Conservation (phyloP, 495 filamentous ascomycete genomes). For the Lindgomyces ingoldianus region DNA sequence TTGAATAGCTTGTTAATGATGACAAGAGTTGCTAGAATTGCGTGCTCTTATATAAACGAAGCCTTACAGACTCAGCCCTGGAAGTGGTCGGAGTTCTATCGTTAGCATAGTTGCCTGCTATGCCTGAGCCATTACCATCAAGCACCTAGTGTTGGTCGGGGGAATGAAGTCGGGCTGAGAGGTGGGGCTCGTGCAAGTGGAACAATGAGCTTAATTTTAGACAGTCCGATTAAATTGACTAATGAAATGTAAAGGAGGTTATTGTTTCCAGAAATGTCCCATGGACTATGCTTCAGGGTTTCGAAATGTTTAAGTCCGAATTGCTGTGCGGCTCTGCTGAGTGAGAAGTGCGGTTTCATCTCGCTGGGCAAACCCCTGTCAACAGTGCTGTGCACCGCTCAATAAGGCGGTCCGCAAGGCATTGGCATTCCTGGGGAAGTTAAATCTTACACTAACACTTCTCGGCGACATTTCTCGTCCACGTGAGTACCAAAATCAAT, state of each 20-base stretch:
- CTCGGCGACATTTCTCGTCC: too few species aligned
- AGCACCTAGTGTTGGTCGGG: not conserved
- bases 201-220: not conserved
- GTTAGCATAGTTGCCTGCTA: not conserved
- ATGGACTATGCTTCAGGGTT: not conserved
- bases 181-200: not conserved
- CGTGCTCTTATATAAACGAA: not conserved
- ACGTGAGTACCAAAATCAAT: too few species aligned
- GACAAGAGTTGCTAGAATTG: not conserved
- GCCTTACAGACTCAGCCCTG: not conserved
- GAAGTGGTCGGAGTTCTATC: not conserved
- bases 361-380: not conserved
- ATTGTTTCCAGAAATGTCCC: not conserved
- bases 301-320: not conserved
- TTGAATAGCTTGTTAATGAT: slow-evolving; percentile 3
- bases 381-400: too few species aligned
- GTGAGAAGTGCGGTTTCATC: not conserved
- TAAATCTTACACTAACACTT: too few species aligned
- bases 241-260: not conserved
- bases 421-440: not conserved
- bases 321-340: not conserved
- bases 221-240: not conserved
- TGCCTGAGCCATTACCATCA: not conserved
- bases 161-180: not conserved
- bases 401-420: not conserved